These are phyloP conservation scores for Trametes gibbosa DNA, from an alignment of 768 basidiomycete species.

Conservation along the genomic window DNA sequence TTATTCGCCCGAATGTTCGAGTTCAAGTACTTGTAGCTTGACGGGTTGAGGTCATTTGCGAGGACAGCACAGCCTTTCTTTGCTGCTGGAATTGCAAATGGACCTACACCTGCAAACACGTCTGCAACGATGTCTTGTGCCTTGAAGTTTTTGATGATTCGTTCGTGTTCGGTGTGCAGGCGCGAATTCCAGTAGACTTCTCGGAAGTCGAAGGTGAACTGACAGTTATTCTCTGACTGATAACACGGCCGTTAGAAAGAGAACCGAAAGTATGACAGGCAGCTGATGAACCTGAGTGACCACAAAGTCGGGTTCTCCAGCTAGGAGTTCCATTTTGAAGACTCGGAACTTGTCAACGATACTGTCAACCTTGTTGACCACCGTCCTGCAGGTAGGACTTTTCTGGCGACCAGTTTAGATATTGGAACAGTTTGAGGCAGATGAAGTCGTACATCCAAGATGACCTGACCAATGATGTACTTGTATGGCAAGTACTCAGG, in stretches of 20 bases:
- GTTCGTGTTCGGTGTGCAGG: conserved; percentile 85
- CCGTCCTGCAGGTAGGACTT: conserved; percentile 77
- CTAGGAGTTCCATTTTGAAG: conserved; percentile 95
- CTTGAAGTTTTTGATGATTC: conserved; percentile 72
- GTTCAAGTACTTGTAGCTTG: conserved; percentile 72
- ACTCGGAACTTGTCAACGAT: conserved; percentile 88
- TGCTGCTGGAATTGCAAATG: conserved; percentile 91
- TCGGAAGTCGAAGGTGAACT: conserved; percentile 91
- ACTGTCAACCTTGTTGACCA: conserved; percentile 90
- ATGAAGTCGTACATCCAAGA: conserved; percentile 70
- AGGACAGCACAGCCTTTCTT: conserved; percentile 88
- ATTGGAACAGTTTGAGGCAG: neutral
- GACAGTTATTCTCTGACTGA: conserved; percentile 82
- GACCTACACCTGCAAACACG: conserved; percentile 96
- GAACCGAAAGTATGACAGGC: neutral
- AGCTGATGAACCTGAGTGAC: conserved; percentile 75
- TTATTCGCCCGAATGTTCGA: conserved; percentile 76
- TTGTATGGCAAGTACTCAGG: conserved; percentile 92
- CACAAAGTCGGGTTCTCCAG: conserved; percentile 82
- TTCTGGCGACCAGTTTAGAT: conserved; percentile 51
- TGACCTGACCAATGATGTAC: conserved; percentile 84
- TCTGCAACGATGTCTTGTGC: conserved; percentile 84
- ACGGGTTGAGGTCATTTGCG: conserved; percentile 94
- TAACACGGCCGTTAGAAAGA: too few species aligned
- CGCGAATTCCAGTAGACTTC: conserved; percentile 99